phyloP scores from a whole-genome alignment of 1,284 basidiomycete genomes.

The Trametes sp. region DNA sequence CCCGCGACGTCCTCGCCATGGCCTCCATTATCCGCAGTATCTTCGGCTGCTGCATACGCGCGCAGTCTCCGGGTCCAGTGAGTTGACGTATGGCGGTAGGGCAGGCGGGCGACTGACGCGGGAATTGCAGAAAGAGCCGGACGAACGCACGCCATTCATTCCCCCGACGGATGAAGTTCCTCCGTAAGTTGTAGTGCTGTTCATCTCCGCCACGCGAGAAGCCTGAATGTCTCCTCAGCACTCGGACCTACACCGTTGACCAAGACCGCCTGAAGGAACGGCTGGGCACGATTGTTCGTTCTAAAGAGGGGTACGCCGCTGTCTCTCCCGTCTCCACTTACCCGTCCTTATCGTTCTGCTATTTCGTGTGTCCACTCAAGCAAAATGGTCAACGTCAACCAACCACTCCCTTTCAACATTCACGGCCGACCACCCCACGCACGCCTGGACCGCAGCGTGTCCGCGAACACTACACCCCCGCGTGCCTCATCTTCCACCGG shows the following conservation, averaged over 20 bases:
- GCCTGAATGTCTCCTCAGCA: conserved; percentile 5
- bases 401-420: conserved; percentile 70
- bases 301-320: conserved; percentile 64
- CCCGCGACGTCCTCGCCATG: conserved; percentile 33
- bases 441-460: conserved; percentile 33
- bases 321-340: conserved; percentile 8
- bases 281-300: conserved; percentile 63
- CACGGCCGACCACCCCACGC: conserved; percentile 54
- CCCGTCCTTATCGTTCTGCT: conserved; percentile 13
- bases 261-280: conserved; percentile 61
- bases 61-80: conserved; percentile 24
- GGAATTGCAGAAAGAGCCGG: conserved; percentile 33
- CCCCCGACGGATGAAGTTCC: conserved; percentile 39
- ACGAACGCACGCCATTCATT: conserved; percentile 44
- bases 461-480: conserved; percentile 37
- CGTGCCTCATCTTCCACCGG: conserved; percentile 30
- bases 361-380: conserved; percentile 42
- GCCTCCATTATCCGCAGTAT: conserved; percentile 34
- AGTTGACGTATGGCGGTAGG: background rate
- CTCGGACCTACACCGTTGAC: conserved; percentile 48
- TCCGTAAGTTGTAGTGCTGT: conserved; percentile 22
- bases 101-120: background rate
- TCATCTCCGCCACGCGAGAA: background rate
- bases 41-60: conserved; percentile 38
- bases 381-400: conserved; percentile 77